Base-by-base conservation (phyloP, 495 filamentous ascomycete genomes). In the Umbilicaria muhlenbergii region DNA sequence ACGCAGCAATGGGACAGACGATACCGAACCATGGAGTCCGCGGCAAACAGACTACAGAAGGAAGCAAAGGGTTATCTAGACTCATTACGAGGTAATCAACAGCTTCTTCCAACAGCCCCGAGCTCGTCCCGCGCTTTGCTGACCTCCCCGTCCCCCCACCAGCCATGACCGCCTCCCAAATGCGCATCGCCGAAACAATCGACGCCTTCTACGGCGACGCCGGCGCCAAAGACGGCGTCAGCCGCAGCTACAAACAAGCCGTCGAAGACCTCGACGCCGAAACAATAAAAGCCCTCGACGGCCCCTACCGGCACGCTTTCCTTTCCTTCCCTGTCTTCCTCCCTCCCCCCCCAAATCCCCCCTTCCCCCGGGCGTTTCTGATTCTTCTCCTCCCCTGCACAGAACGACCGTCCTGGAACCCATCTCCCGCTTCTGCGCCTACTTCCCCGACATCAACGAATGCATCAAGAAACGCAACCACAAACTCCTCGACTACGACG, bases 151-250 rank as follows among this genome's bases (percentile, higher is more conserved):
- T 21, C 24, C 2, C 24, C 8, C 6, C 6, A 3, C 42, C 39
- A 92, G 91, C 91, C 33, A 98, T 98, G 91, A 98, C 91, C 21
- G 89, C 91, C 2, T 95, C 89, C 32, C 91, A 98, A 59, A 96
- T 98, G 91, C 82, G 92, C 47, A 98, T 98, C 58, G 91, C 91
- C 34, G 91, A 98, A 60, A 98, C 91, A 11, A 98, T 98, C 62
- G 91, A 98, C 59, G 92, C 91, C 13, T 98, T 98, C 63, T 98
- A 98, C 65, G 91, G 91, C 21, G 91, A 98, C 47, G 84, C 88
- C 0, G 92, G 92, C 28, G 82, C 92, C 33, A 81, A 79, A 48
- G 91, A 98, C 56, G 91, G 91, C 24, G 91, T 98, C 41, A 88
- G 81, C 63, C 69, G 89, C 52, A 88, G 83, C 57, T 98, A 98